Conservation (phyloP, 1,284 basidiomycete genomes). For the Tylopilus sp. region DNA sequence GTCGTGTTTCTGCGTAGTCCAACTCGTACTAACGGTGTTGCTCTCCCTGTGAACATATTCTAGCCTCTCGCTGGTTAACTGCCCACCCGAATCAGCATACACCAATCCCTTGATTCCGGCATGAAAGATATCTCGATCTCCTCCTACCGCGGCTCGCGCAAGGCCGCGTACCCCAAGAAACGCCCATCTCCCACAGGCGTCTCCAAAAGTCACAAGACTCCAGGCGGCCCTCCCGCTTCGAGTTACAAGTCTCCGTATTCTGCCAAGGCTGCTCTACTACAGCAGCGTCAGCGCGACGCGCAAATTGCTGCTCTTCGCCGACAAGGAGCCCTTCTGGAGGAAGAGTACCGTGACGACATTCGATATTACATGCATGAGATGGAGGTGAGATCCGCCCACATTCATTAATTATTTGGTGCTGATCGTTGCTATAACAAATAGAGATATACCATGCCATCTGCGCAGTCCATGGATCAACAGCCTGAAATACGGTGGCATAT, state of each 20-base stretch:
- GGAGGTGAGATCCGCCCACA: slow-evolving; percentile 68
- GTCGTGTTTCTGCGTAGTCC: slow-evolving; percentile 6
- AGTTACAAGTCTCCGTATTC: slow-evolving; percentile 60
- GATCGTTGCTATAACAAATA: slow-evolving; percentile 32
- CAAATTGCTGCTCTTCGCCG: slow-evolving; percentile 62
- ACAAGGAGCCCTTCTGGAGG: slow-evolving; percentile 74
- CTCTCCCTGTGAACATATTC: slow-evolving; percentile 14
- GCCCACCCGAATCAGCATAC: slow-evolving; percentile 37
- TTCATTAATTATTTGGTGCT: slow-evolving; percentile 9
- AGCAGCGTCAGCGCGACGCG: slow-evolving; percentile 62
- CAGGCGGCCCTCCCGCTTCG: slow-evolving; percentile 41
- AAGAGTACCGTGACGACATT: slow-evolving; percentile 94
- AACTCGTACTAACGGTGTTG: slow-evolving; percentile 18
- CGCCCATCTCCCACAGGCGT: slow-evolving; percentile 75
- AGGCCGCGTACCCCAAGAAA: slow-evolving; percentile 70
- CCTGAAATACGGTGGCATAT: slow-evolving; percentile 97
- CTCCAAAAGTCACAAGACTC: slow-evolving; percentile 59
- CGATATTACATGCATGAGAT: slow-evolving; percentile 91
- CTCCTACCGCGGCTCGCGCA: slow-evolving; percentile 55
- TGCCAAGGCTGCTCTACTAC: slow-evolving; percentile 51
- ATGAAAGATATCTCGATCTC: slow-evolving; percentile 72
- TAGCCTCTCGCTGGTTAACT: slow-evolving; percentile 45
- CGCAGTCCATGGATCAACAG: slow-evolving; percentile 96
- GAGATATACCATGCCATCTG: slow-evolving; percentile 82
- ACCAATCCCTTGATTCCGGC: slow-evolving; percentile 31